A percentile compares a stretch with the other conserved stretches of the same genome.
Conservation (phyloP, 2,329 filamentous ascomycete species). For the Pestalotiopsis sp. region DNA sequence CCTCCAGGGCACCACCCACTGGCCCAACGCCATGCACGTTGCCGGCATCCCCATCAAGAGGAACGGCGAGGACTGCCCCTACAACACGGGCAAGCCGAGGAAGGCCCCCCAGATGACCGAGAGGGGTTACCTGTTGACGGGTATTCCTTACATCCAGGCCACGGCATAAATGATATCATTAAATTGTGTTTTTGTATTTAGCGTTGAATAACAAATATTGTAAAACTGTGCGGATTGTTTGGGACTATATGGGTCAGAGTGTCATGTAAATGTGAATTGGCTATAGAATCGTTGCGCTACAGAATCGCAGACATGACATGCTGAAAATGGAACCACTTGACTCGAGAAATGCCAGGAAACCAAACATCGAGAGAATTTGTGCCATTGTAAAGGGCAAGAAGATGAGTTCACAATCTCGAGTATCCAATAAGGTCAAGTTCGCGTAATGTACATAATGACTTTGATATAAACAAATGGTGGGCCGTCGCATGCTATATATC, state of each 20-base stretch:
- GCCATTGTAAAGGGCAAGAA: too few relatives aligned
- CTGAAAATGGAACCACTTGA: too few relatives aligned
- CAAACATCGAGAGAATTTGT: too few relatives aligned
- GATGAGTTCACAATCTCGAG: too few relatives aligned
- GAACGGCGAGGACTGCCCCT: slow-evolving; percentile 25
- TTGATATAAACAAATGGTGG: too few relatives aligned
- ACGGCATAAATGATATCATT: background rate
- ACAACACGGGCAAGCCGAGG: slow-evolving; percentile 32
- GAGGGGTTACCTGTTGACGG: slow-evolving; percentile 45
- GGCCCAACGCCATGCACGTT: slow-evolving; percentile 34
- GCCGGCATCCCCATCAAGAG: slow-evolving; percentile 13
- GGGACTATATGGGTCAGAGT: background rate
- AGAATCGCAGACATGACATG: too few relatives aligned
- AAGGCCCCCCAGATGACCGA: slow-evolving; percentile 41
- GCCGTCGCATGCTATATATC: too few relatives aligned
- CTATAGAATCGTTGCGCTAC: too few relatives aligned
- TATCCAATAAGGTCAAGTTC: too few relatives aligned
- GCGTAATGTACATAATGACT: too few relatives aligned
- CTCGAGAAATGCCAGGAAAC: too few relatives aligned
- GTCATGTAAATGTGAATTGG: too few relatives aligned
- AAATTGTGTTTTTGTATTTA: background rate
- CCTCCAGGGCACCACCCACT: slow-evolving; percentile 42
- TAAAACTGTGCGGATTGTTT: background rate
- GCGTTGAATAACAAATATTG: background rate
- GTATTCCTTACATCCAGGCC: slow-evolving; percentile 44